These are phyloP conservation scores for Oidiodendron maius DNA, from an alignment of 495 filamentous ascomycete species.

Conservation along the genomic window DNA sequence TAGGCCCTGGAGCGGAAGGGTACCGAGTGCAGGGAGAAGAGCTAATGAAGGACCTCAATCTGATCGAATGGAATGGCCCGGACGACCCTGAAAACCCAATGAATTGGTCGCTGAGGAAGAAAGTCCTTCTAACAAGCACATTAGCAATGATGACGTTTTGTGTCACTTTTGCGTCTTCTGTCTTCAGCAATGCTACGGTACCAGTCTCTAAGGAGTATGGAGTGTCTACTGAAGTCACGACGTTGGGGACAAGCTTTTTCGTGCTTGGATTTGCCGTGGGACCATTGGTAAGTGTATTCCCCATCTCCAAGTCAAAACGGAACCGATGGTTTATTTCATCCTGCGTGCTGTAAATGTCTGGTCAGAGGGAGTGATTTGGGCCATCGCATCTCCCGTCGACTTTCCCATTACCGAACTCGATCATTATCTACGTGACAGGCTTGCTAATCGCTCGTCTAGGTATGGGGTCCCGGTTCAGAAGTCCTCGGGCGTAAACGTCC, in stretches of 20 bases:
- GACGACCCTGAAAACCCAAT: constrained; percentile 60
- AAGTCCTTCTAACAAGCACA: constrained; percentile 46
- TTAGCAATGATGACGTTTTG: constrained; percentile 55
- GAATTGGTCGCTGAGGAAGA: constrained; percentile 62
- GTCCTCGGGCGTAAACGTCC: constrained; percentile 44
- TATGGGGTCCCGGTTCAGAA: constrained; percentile 16
- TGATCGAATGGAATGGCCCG: constrained; percentile 62
- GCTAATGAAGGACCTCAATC: constrained; percentile 16
- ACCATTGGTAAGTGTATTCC: constrained; percentile 15
- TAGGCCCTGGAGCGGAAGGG: no score
- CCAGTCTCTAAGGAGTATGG: constrained; percentile 10
- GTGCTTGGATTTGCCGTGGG: constrained; percentile 28
- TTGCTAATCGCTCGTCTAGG: neutral
- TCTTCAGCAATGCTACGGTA: constrained; percentile 17
- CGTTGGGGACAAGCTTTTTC: constrained; percentile 24
- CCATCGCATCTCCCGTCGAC: no score
- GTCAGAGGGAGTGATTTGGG: no score
- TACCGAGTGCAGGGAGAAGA: constrained; percentile 15
- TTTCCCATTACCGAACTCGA: no score
- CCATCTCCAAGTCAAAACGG: neutral
- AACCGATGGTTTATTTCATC: no score
- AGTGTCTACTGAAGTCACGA: constrained; percentile 16
- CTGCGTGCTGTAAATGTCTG: no score
- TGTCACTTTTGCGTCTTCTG: constrained; percentile 18
- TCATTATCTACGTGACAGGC: no score